Conservation (phyloP, 345 rosid species). For the Dipteronia sinensis region DNA sequence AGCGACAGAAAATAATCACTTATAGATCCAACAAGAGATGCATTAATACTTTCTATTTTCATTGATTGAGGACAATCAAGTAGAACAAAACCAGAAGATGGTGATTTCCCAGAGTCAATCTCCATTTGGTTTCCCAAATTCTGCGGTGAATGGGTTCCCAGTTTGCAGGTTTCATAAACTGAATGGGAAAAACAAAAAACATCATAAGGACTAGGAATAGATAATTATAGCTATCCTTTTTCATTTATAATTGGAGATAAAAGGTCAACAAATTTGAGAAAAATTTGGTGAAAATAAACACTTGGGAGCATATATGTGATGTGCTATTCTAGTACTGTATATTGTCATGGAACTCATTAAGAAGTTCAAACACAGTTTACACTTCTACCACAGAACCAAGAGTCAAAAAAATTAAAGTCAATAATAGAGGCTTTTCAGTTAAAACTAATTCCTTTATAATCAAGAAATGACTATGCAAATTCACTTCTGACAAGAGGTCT, state of each 20-base stretch:
- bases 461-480: neutral
- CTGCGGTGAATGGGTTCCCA: constrained; percentile 92
- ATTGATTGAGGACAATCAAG: constrained; percentile 97
- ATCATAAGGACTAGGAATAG: constrained; percentile 2
- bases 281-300: neutral
- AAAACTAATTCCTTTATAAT: neutral
- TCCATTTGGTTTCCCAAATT: constrained; percentile 85
- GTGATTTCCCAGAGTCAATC: constrained; percentile 65
- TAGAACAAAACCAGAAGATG: constrained; percentile 79
- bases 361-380: neutral
- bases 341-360: neutral
- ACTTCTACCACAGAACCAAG: neutral
- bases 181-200: constrained; percentile 17
- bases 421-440: neutral
- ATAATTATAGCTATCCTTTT: neutral
- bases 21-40: constrained; percentile 95
- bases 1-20: constrained; percentile 97
- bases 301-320: neutral
- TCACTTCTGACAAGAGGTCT: neutral
- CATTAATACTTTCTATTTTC: constrained; percentile 93
- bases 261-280: neutral
- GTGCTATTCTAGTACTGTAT: neutral
- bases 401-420: neutral
- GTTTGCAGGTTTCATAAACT: constrained; percentile 95
- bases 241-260: neutral